Percentiles rank a stretch among this genome's conserved stretches.
Conservation (phyloP, 1,284 basidiomycete species). For the Ustilago xerochloae region DNA sequence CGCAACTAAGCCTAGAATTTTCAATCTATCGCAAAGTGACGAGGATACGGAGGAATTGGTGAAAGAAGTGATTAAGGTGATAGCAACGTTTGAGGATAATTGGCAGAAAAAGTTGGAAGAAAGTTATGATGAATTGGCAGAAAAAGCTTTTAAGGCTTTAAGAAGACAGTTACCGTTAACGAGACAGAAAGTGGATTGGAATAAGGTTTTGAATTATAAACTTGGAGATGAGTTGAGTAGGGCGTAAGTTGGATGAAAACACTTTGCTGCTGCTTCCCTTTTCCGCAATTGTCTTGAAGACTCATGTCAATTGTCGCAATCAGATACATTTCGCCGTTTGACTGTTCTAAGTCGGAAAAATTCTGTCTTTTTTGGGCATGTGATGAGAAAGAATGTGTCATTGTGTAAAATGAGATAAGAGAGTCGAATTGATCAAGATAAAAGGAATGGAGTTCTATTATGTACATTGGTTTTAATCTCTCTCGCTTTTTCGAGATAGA, state of each 20-base stretch:
- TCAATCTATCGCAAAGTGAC: constrained; percentile 25
- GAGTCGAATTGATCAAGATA: too few species aligned
- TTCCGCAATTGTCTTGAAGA: too few species aligned
- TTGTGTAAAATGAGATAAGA: too few species aligned
- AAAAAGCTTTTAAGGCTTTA: constrained; percentile 61
- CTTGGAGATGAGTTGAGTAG: constrained; percentile 52
- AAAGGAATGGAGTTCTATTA: too few species aligned
- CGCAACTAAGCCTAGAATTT: constrained; percentile 24
- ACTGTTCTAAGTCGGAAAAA: too few species aligned
- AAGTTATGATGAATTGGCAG: constrained; percentile 53
- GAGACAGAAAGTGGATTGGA: constrained; percentile 67
- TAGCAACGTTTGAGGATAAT: constrained; percentile 54
- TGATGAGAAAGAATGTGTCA: too few species aligned
- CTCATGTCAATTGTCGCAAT: too few species aligned
- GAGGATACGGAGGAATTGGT: constrained; percentile 12
- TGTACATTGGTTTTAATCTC: background rate
- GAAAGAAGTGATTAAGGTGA: constrained; percentile 37
- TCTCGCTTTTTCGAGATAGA: too few species aligned
- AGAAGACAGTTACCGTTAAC: constrained; percentile 64
- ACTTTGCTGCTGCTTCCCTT: too few species aligned
- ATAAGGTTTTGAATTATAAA: constrained; percentile 64
- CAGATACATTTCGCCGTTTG: too few species aligned
- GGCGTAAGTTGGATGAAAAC: constrained; percentile 3
- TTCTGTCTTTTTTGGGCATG: too few species aligned
- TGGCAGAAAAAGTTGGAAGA: constrained; percentile 55